Conservation (phyloP, 768 basidiomycete species). For the Trametopsis cervina region DNA sequence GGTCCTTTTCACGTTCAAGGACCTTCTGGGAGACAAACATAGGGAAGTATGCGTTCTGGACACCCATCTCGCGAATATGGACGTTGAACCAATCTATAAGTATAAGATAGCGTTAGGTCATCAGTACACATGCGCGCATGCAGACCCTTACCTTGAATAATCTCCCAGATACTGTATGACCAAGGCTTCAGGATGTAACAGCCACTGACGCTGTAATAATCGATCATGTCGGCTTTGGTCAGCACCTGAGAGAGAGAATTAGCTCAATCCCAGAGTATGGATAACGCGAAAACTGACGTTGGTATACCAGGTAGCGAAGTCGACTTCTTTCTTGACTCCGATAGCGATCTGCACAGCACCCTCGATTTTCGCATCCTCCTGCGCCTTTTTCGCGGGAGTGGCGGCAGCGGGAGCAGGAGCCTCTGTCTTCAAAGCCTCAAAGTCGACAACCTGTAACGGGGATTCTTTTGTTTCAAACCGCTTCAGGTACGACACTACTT, state of each 20-base stretch:
- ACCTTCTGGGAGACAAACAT: constrained; percentile 95
- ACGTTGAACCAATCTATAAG: constrained; percentile 83
- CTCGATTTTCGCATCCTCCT: constrained; percentile 76
- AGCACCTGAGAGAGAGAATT: constrained; percentile 81
- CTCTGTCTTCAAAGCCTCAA: constrained; percentile 50
- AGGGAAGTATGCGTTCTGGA: constrained; percentile 97
- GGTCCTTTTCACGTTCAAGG: constrained; percentile 94
- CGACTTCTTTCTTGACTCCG: constrained; percentile 92
- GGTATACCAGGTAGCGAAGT: constrained; percentile 93
- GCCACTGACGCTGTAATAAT: constrained; percentile 97
- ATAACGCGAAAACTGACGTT: constrained; percentile 45
- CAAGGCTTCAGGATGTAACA: constrained; percentile 98
- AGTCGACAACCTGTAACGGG: constrained; percentile 71
- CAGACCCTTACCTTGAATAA: constrained; percentile 68
- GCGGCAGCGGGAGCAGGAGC: constrained; percentile 27
- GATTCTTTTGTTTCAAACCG: constrained; percentile 59
- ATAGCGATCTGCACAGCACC: constrained; percentile 90
- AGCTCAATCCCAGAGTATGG: constrained; percentile 13
- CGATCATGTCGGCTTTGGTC: constrained; percentile 96
- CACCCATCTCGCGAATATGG: constrained; percentile 88
- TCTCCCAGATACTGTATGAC: constrained; percentile 97
- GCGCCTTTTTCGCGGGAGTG: constrained; percentile 41
- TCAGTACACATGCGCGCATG: too few relatives aligned
- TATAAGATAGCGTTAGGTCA: constrained; percentile 1
- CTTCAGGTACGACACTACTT: constrained; percentile 66